These are phyloP conservation scores for Tylopilus vinaceipallidus DNA, from an alignment of 768 basidiomycete species.

Conservation along the genomic window DNA sequence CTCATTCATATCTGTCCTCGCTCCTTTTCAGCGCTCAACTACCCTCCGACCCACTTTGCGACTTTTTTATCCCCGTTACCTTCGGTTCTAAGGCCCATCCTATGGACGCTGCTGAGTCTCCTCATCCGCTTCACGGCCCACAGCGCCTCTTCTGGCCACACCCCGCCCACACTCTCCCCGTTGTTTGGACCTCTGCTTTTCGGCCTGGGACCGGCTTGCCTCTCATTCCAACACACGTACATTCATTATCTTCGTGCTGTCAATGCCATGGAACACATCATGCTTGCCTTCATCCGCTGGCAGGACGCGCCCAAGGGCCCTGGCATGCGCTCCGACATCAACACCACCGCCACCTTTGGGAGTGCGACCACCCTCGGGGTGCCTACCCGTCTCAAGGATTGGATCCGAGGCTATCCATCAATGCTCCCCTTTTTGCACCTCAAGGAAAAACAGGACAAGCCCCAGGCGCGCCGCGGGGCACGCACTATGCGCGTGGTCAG, in stretches of 20 bases:
- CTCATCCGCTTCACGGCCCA: constrained; percentile 82
- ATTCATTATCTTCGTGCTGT: constrained; percentile 74
- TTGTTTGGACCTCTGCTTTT: constrained; percentile 90
- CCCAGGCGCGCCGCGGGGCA: constrained; percentile 71
- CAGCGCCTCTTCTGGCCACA: constrained; percentile 82
- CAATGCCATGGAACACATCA: constrained; percentile 87
- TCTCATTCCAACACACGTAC: constrained; percentile 58
- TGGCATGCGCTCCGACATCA: constrained; percentile 26
- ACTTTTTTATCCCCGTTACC: constrained; percentile 58
- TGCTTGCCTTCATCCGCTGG: constrained; percentile 88
- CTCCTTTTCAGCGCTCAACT: constrained; percentile 46
- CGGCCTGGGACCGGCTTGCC: constrained; percentile 59
- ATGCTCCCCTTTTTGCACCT: constrained; percentile 66
- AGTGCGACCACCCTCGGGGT: constrained; percentile 64
- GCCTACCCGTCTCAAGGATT: constrained; percentile 84
- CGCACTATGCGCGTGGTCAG: constrained; percentile 74
- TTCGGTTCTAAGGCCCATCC: constrained; percentile 53
- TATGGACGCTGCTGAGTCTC: constrained; percentile 75
- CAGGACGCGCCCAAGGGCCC: constrained; percentile 55
- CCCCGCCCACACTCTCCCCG: constrained; percentile 84
- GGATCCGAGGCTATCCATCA: constrained; percentile 86
- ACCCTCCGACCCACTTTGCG: constrained; percentile 71
- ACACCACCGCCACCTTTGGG: constrained; percentile 37
- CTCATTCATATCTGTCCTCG: constrained; percentile 22
- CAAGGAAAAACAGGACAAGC: constrained; percentile 45